Conservation (phyloP, 345 rosid genomes). For the Sisymbrium altissimum region DNA sequence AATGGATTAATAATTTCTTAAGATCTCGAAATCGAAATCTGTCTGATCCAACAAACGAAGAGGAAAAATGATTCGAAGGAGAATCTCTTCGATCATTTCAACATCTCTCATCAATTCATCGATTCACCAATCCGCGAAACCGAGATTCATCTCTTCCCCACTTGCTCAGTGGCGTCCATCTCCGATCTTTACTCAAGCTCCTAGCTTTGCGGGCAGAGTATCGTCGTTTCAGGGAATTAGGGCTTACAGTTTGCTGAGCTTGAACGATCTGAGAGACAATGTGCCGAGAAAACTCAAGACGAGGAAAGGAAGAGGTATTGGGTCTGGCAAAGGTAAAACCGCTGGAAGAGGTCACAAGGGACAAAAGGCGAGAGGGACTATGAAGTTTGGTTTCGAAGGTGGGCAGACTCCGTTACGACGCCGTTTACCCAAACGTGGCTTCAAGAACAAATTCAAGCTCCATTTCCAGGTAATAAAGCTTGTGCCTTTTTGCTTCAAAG, state of each 20-base stretch:
- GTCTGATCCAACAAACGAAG: neutral
- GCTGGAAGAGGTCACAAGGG: slow-evolving; percentile 98
- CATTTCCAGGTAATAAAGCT: slow-evolving; percentile 64
- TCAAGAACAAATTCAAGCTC: slow-evolving; percentile 84
- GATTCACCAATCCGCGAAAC: slow-evolving; percentile 12
- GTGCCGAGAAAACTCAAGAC: slow-evolving; percentile 91
- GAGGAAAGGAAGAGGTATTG: slow-evolving; percentile 96
- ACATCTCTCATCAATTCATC: slow-evolving; percentile 32
- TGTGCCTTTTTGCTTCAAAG: neutral
- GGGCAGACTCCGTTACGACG: slow-evolving; percentile 96
- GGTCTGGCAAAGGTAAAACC: slow-evolving; percentile 96
- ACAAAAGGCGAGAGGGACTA: slow-evolving; percentile 81
- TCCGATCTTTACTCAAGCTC: slow-evolving; percentile 19
- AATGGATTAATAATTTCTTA: neutral
- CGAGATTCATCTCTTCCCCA: slow-evolving; percentile 22
- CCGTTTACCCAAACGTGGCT: slow-evolving; percentile 86
- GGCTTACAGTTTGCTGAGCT: slow-evolving; percentile 63
- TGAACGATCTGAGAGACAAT: slow-evolving; percentile 83
- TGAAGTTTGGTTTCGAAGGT: slow-evolving; percentile 93
- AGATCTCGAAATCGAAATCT: slow-evolving; percentile 7
- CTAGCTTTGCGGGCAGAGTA: slow-evolving; percentile 4
- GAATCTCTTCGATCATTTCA: slow-evolving; percentile 46
- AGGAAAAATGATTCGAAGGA: slow-evolving; percentile 48
- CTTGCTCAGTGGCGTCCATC: slow-evolving; percentile 18
- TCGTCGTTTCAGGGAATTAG: slow-evolving; percentile 43